Percentiles rank a stretch among this genome's conserved stretches.
These are phyloP conservation scores for Metschnikowia kofuensis DNA, from an alignment of 805 yeast genomes.

Conservation along the genomic window DNA sequence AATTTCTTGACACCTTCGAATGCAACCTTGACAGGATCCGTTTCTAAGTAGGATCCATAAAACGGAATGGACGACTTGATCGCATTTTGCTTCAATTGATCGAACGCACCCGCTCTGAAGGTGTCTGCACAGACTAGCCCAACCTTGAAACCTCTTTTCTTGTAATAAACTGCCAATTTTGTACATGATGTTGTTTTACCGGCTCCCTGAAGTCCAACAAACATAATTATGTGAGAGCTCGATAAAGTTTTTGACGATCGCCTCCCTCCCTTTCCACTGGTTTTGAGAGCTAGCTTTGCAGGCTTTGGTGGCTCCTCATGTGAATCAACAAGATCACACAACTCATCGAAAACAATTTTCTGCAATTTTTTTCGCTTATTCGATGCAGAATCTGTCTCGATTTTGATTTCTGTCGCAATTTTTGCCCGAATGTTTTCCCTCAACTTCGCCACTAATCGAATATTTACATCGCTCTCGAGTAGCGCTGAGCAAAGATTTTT, in stretches of 20 bases:
- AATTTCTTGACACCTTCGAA: conserved; percentile 88
- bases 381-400: conserved; percentile 45
- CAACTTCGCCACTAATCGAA: conserved; percentile 72
- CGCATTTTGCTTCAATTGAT: conserved; percentile 96
- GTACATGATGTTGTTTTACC: conserved; percentile 99
- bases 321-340: conserved; percentile 81
- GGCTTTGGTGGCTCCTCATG: conserved; percentile 68
- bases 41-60: conserved; percentile 92
- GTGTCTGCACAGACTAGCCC: conserved; percentile 99
- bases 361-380: conserved; percentile 80
- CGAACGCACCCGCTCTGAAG: conserved; percentile 99
- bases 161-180: conserved; percentile 90
- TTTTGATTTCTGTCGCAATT: conserved; percentile 56
- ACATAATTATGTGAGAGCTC: conserved; percentile 73
- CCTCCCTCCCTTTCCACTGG: conserved; percentile 26
- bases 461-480: conserved; percentile 91
- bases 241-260: conserved; percentile 18
- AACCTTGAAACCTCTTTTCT: conserved; percentile 88
- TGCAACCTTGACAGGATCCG: conserved; percentile 92
- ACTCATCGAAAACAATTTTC: conserved; percentile 91
- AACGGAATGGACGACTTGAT: conserved; percentile 92
- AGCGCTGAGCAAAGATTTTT: conserved; percentile 89
- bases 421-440: conserved; percentile 53
- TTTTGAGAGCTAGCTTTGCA: conserved; percentile 58
- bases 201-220: conserved; percentile 98